Evolutionary conservation across 345 rosid genomes (phyloP).

Genomic region (Aquilaria sinensis): DNA sequence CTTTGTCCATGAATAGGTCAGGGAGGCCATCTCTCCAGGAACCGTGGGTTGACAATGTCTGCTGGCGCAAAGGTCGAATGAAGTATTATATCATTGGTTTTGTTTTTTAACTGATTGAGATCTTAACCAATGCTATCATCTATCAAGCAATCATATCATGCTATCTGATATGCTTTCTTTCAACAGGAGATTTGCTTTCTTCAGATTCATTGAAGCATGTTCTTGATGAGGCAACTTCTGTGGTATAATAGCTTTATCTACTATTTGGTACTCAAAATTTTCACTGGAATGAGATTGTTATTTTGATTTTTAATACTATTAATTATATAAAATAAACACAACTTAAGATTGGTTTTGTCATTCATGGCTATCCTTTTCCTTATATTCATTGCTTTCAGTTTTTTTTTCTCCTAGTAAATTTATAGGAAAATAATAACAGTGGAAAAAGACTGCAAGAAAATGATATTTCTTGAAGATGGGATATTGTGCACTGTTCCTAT

Average conservation of each 20-base stretch:
- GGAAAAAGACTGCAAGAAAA: too few species aligned
- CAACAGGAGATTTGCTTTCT: conserved; percentile 50
- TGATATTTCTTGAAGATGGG: too few species aligned
- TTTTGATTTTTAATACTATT: not conserved
- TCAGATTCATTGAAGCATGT: conserved; percentile 47
- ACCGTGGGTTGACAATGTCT: conserved; percentile 45
- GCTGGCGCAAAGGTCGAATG: conserved; percentile 47
- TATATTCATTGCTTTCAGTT: not conserved
- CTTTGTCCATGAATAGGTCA: conserved; percentile 29
- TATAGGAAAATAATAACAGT: too few species aligned
- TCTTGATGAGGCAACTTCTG: conserved; percentile 45
- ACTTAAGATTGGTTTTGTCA: not conserved
- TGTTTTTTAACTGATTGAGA: conserved; percentile 4
- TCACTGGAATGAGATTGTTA: too few species aligned
- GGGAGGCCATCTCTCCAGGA: conserved; percentile 47
- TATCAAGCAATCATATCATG: not conserved
- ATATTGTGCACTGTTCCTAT: too few species aligned
- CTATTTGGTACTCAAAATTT: conserved; percentile 1
- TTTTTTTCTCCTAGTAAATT: not conserved
- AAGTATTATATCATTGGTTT: not conserved
- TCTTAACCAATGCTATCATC: not conserved
- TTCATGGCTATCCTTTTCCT: not conserved
- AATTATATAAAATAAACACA: not conserved
- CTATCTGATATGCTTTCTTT: too few species aligned
- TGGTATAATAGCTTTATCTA: conserved; percentile 31